These are phyloP conservation scores for Aureobasidium sp. DNA, from an alignment of 2,329 filamentous ascomycete genomes.

Conservation along the genomic window DNA sequence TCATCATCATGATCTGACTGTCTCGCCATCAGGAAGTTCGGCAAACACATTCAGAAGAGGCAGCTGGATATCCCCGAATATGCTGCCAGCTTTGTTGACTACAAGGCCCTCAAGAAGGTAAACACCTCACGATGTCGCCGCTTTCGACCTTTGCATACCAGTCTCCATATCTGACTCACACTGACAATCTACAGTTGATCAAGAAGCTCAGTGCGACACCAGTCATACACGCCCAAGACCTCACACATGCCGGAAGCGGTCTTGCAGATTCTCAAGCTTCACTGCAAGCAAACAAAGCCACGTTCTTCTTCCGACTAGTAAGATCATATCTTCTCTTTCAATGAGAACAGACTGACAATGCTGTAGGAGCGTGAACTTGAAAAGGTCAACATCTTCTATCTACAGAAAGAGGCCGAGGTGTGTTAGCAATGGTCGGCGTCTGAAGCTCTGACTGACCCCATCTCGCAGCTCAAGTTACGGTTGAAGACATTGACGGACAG, in stretches of 20 bases:
- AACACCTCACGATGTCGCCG: constrained; percentile 18
- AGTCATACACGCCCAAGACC: constrained; percentile 60
- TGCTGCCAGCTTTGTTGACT: constrained; percentile 97
- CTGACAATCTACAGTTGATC: constrained; percentile 62
- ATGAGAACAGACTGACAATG: not conserved
- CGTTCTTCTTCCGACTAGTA: constrained; percentile 96
- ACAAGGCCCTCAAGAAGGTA: constrained; percentile 98
- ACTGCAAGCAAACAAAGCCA: constrained; percentile 92
- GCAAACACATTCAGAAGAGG: constrained; percentile 97
- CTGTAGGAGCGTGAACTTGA: constrained; percentile 87
- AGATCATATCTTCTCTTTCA: not conserved
- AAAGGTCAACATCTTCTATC: constrained; percentile 95
- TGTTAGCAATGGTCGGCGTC: constrained; percentile 22
- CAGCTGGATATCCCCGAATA: constrained; percentile 99
- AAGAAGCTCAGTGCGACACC: constrained; percentile 94
- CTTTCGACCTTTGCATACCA: not conserved
- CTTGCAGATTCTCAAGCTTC: constrained; percentile 70
- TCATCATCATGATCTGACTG: not conserved
- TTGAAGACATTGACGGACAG: constrained; percentile 90
- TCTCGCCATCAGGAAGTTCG: constrained; percentile 76
- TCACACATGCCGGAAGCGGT: constrained; percentile 31
- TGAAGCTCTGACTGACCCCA: constrained; percentile 1
- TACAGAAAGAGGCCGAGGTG: constrained; percentile 97
- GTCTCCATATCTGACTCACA: constrained; percentile 13
- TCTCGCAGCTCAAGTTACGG: constrained; percentile 74